These are phyloP conservation scores for Sisymbrium altissimum DNA, from an alignment of 345 rosid genomes.

Conservation along the genomic window DNA sequence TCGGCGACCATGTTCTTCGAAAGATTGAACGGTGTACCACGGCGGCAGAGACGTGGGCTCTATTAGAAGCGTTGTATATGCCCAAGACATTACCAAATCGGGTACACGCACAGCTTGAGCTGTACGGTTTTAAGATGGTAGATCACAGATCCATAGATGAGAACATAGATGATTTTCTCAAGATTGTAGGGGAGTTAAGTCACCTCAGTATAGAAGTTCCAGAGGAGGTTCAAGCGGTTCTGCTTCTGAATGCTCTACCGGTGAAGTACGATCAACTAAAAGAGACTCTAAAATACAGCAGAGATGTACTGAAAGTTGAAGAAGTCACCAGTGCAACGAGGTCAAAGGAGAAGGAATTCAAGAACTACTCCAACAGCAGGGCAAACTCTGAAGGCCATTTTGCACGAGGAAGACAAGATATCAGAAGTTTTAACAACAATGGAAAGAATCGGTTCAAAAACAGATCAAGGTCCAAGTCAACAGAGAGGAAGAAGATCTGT, in stretches of 20 bases:
- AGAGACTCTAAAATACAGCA: background rate
- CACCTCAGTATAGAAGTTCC: too few relatives aligned
- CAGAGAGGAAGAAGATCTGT: background rate
- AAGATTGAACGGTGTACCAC: too few relatives aligned
- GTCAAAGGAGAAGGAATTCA: background rate
- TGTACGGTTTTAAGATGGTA: too few relatives aligned
- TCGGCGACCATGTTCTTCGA: too few relatives aligned
- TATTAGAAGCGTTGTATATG: background rate
- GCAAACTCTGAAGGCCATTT: background rate
- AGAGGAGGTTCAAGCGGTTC: background rate
- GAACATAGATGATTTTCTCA: background rate
- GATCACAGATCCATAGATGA: too few relatives aligned
- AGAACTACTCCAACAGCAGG: background rate
- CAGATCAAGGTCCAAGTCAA: background rate
- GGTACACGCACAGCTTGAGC: background rate
- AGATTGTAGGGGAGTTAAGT: background rate
- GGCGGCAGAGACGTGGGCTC: background rate
- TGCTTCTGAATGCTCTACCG: background rate
- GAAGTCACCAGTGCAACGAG: background rate
- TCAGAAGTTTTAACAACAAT: too few relatives aligned
- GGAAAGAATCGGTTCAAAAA: too few relatives aligned
- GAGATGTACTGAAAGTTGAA: background rate
- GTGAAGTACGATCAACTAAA: background rate
- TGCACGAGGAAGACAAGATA: background rate
- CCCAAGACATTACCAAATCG: background rate